A percentile compares a stretch with the other conserved stretches of the same genome.
phyloP scores from a whole-genome alignment of 352 stramenopile genomes.

The Pythium grandisporangium region DNA sequence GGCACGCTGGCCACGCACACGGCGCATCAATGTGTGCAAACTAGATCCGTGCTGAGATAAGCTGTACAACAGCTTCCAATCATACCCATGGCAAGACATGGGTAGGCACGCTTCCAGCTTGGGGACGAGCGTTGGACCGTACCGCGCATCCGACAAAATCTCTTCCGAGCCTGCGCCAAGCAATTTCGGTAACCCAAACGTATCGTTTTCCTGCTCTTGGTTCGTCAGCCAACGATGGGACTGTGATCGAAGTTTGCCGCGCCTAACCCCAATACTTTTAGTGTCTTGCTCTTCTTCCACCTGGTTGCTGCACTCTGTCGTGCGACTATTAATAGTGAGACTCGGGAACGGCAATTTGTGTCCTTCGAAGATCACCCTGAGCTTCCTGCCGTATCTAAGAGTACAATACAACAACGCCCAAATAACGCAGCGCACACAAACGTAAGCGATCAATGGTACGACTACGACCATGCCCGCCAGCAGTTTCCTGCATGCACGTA shows the following conservation, averaged over 20 bases:
- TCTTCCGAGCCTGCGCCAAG: conserved; percentile 33
- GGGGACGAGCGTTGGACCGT: conserved; percentile 32
- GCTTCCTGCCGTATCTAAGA: background rate
- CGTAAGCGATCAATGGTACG: too few relatives aligned
- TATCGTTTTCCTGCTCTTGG: conserved; percentile 21
- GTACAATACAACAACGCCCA: too few relatives aligned
- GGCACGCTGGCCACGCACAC: conserved; percentile 20
- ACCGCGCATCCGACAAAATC: conserved; percentile 29
- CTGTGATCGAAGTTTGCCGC: conserved; percentile 20
- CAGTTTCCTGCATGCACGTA: too few relatives aligned
- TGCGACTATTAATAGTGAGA: too few relatives aligned
- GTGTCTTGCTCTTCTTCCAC: background rate
- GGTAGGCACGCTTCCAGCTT: conserved; percentile 53
- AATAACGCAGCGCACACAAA: too few relatives aligned
- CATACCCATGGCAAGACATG: conserved; percentile 33
- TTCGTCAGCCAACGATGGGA: conserved; percentile 18
- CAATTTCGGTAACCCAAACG: conserved; percentile 28
- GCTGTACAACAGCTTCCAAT: conserved; percentile 63
- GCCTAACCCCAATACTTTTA: background rate
- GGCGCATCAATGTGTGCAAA: conserved; percentile 46
- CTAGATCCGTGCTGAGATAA: conserved; percentile 57
- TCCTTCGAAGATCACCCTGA: background rate
- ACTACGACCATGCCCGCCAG: too few relatives aligned
- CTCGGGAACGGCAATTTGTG: too few relatives aligned
- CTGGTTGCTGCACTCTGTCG: background rate